These are phyloP conservation scores for Spongospora subterranea DNA, from an alignment of 208 protist genomes.

Conservation along the genomic window DNA sequence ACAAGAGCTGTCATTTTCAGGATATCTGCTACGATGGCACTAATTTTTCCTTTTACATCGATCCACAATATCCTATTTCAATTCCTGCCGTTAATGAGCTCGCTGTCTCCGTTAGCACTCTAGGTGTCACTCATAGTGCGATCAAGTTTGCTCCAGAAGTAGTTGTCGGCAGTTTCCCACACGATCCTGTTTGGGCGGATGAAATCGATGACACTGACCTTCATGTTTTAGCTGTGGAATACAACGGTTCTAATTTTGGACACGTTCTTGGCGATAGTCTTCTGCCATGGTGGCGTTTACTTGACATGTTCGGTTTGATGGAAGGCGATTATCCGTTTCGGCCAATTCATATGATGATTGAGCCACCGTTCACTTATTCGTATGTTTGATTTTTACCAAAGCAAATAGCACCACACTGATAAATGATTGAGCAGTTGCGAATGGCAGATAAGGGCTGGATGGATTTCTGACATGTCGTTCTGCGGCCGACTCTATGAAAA, in stretches of 20 bases:
- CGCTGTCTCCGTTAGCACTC: background rate
- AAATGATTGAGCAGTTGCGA: background rate
- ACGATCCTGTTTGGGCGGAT: background rate
- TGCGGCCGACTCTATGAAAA: constrained; percentile 16
- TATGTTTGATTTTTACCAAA: background rate
- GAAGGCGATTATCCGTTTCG: constrained; percentile 3
- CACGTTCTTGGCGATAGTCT: constrained; percentile 40
- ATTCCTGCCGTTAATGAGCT: background rate
- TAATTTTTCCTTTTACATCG: background rate
- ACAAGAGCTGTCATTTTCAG: constrained; percentile 43
- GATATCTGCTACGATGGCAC: constrained; percentile 18
- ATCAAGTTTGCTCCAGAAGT: background rate
- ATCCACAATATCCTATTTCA: background rate
- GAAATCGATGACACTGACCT: constrained; percentile 10
- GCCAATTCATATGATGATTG: constrained; percentile 11
- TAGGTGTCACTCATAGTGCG: background rate
- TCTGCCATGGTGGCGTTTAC: constrained; percentile 40
- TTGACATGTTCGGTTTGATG: constrained; percentile 35
- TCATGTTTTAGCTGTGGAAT: constrained; percentile 29
- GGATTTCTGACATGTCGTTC: background rate
- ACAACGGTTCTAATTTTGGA: constrained; percentile 47
- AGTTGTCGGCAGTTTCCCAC: background rate
- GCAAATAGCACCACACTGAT: background rate
- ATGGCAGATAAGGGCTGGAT: background rate
- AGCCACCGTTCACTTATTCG: constrained; percentile 39